Evolutionary conservation across 805 yeast genomes (phyloP).

Genomic region (Isabelozyma rhagii): DNA sequence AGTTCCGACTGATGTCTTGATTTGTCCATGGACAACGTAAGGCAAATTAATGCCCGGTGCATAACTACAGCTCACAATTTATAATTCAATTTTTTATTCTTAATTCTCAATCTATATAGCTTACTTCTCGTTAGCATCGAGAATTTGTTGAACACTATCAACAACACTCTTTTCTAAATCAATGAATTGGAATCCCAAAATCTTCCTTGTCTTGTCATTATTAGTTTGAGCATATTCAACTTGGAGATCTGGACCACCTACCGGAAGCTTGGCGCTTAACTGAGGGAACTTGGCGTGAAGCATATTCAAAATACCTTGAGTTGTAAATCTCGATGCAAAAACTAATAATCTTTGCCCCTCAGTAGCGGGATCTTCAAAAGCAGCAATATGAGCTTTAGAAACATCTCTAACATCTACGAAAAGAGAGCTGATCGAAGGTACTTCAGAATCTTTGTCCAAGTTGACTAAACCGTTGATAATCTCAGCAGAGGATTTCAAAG

Average conservation of each 20-base stretch:
- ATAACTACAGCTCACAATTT: too few relatives aligned
- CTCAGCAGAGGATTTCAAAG: conserved; percentile 25
- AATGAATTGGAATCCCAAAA: conserved; percentile 19
- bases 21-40: too few relatives aligned
- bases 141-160: conserved; percentile 23
- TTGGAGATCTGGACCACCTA: background rate
- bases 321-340: conserved; percentile 12
- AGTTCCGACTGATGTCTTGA: too few relatives aligned
- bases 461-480: conserved; percentile 23
- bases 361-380: conserved; percentile 9
- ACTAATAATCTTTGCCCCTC: conserved; percentile 30
- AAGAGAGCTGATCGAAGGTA: conserved; percentile 7
- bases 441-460: conserved; percentile 11
- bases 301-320: conserved; percentile 20
- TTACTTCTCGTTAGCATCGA: background rate
- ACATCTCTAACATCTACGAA: conserved; percentile 21
- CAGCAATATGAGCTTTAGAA: conserved; percentile 18
- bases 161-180: conserved; percentile 19
- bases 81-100: too few relatives aligned
- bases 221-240: conserved; percentile 13
- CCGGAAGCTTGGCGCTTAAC: conserved; percentile 4
- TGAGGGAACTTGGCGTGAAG: conserved; percentile 15
- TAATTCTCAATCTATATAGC: background rate
- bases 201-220: conserved; percentile 10
- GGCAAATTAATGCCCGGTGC: too few relatives aligned